Evolutionary conservation across 2,329 filamentous ascomycete genomes (phyloP).

Genomic region (Aspergillus carbonarius): DNA sequence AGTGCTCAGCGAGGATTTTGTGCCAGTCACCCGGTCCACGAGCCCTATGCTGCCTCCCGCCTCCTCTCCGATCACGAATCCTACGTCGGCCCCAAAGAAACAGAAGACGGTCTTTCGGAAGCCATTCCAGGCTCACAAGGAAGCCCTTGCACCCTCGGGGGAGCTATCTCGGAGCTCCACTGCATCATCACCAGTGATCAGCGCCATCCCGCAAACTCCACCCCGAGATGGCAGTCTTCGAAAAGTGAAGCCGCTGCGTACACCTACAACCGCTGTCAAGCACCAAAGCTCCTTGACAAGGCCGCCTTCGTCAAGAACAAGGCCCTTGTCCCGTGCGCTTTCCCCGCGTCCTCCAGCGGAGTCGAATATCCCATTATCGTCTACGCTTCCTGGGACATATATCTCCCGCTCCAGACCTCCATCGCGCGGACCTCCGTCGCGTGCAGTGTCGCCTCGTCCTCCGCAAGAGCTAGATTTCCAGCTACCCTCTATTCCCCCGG

Average conservation of each 20-base stretch:
- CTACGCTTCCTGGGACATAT: background rate
- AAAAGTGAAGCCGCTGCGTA: conserved; percentile 35
- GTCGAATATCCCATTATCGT: conserved; percentile 12
- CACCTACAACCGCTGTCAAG: conserved; percentile 40
- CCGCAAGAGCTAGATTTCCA: conserved; percentile 11
- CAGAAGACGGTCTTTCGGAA: conserved; percentile 61
- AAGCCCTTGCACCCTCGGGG: conserved; percentile 43
- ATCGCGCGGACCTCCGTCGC: conserved; percentile 20
- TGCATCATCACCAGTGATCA: conserved; percentile 37
- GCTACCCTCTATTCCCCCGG: conserved; percentile 17
- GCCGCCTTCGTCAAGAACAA: conserved; percentile 34
- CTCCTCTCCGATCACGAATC: conserved; percentile 44
- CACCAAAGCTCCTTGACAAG: conserved; percentile 37
- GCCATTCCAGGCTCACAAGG: conserved; percentile 63
- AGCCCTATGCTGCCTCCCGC: conserved; percentile 56
- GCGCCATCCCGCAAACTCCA: conserved; percentile 36
- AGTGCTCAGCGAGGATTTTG: conserved; percentile 79
- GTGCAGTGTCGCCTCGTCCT: conserved; percentile 5
- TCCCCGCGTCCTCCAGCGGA: conserved; percentile 27
- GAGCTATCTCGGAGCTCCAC: conserved; percentile 32
- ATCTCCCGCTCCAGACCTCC: conserved; percentile 17
- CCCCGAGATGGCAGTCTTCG: conserved; percentile 36
- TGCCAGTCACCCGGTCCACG: conserved; percentile 58
- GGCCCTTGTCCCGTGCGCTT: conserved; percentile 27
- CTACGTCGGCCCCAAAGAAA: conserved; percentile 56